Evolutionary conservation across 2,329 filamentous ascomycete species (phyloP).

Genomic region (Drechslera avenae): DNA sequence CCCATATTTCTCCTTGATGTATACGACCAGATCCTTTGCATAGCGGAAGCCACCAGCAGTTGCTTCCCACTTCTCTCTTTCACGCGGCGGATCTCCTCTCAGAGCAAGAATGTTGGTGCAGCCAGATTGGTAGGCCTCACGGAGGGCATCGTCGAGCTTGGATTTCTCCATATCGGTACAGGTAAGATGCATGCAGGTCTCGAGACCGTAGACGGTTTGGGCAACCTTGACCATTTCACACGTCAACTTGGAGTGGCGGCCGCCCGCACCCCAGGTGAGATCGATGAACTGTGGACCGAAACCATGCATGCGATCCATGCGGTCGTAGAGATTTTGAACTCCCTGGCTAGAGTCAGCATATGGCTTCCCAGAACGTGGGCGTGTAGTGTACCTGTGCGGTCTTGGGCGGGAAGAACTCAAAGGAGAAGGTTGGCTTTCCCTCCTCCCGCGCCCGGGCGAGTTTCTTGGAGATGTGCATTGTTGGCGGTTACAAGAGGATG

Average conservation of each 20-base stretch:
- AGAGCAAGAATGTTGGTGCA: constrained; percentile 97
- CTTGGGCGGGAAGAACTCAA: constrained; percentile 99
- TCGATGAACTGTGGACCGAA: constrained; percentile 96
- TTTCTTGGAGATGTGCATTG: constrained; percentile 96
- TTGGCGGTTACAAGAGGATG: constrained; percentile 42
- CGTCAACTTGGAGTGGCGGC: constrained; percentile 86
- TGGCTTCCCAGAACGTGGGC: not conserved
- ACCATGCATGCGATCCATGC: constrained; percentile 98
- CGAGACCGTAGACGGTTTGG: constrained; percentile 91
- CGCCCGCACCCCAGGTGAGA: constrained; percentile 97
- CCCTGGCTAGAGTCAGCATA: constrained; percentile 55
- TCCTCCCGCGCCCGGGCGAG: constrained; percentile 79
- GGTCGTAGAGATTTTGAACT: constrained; percentile 98
- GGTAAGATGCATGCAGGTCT: constrained; percentile 98
- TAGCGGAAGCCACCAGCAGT: constrained; percentile 87
- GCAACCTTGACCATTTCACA: constrained; percentile 97
- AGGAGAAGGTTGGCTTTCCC: constrained; percentile 89
- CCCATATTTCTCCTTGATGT: constrained; percentile 79
- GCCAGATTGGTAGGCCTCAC: constrained; percentile 87
- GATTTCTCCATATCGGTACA: constrained; percentile 97
- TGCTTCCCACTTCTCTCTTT: constrained; percentile 91
- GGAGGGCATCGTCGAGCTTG: constrained; percentile 87
- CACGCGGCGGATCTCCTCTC: constrained; percentile 89
- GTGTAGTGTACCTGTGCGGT: constrained; percentile 68
- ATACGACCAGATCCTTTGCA: constrained; percentile 85